Percentiles rank a stretch among this genome's conserved stretches.
Conservation (phyloP, 768 basidiomycete species). For the Russula foetens region DNA sequence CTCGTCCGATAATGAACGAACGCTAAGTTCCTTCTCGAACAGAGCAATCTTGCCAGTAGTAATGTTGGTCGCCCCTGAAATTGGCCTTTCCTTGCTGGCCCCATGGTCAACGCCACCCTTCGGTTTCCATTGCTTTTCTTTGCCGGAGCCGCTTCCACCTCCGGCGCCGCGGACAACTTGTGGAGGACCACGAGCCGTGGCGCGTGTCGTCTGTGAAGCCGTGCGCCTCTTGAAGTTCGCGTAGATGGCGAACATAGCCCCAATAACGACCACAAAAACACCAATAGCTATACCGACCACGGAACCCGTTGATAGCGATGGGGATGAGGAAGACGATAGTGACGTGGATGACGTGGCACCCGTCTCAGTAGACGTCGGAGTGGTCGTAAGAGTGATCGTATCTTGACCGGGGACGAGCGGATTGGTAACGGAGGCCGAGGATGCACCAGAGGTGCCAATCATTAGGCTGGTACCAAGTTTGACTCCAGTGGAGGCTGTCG, state of each 20-base stretch:
- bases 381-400: neutral
- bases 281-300: constrained; percentile 12
- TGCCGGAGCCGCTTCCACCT: neutral
- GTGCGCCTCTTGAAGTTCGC: constrained; percentile 4
- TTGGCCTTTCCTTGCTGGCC: constrained; percentile 1
- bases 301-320: constrained; percentile 14
- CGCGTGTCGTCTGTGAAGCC: neutral
- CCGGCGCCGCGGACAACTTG: neutral
- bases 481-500: neutral
- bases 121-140: constrained; percentile 2
- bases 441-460: neutral
- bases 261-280: constrained; percentile 5
- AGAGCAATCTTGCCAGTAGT: constrained; percentile 5
- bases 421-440: neutral
- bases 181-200: constrained; percentile 2
- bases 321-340: neutral
- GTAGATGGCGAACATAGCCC: constrained; percentile 8
- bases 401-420: neutral
- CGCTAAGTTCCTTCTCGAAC: constrained; percentile 19
- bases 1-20: constrained; percentile 13
- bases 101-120: neutral
- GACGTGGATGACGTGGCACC: neutral
- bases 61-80: neutral
- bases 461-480: neutral
- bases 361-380: neutral